phyloP scores from a whole-genome alignment of 78 protist species.

The Polysphondylium violaceum region DNA sequence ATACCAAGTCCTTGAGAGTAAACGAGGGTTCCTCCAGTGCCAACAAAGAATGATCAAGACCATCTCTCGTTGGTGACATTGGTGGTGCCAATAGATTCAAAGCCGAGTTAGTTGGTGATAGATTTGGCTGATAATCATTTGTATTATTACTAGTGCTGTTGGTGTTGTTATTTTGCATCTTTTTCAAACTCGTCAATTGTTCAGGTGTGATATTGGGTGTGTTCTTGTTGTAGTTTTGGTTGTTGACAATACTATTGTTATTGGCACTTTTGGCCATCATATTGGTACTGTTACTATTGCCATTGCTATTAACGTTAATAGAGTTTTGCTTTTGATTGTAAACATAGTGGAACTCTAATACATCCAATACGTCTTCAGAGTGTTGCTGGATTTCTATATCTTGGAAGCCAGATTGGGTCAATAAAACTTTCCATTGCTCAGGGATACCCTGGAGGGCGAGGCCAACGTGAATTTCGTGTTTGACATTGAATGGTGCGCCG shows the following conservation, averaged over 20 bases:
- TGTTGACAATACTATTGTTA: background rate
- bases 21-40: conserved; percentile 52
- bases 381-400: conserved; percentile 80
- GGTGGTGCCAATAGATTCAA: background rate
- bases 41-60: background rate
- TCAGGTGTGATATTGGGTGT: background rate
- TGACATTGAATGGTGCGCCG: conserved; percentile 86
- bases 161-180: conserved; percentile 21
- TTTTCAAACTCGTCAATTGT: background rate
- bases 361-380: conserved; percentile 78
- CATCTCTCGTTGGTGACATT: conserved; percentile 1
- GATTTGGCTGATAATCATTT: background rate
- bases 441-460: conserved; percentile 84
- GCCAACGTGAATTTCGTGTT: conserved; percentile 86
- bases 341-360: conserved; percentile 77
- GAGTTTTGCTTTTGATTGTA: conserved; percentile 37
- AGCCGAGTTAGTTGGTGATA: background rate
- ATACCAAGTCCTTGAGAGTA: conserved; percentile 72
- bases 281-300: background rate
- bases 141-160: conserved; percentile 1
- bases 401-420: conserved; percentile 70
- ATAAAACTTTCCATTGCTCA: conserved; percentile 21
- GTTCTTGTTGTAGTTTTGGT: conserved; percentile 11
- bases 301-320: background rate
- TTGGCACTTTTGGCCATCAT: background rate